Evolutionary conservation across 441 rosid species (phyloP), one percentile per base, ranked within the genome.

Genomic region (Mallotus japonicus): DNA sequence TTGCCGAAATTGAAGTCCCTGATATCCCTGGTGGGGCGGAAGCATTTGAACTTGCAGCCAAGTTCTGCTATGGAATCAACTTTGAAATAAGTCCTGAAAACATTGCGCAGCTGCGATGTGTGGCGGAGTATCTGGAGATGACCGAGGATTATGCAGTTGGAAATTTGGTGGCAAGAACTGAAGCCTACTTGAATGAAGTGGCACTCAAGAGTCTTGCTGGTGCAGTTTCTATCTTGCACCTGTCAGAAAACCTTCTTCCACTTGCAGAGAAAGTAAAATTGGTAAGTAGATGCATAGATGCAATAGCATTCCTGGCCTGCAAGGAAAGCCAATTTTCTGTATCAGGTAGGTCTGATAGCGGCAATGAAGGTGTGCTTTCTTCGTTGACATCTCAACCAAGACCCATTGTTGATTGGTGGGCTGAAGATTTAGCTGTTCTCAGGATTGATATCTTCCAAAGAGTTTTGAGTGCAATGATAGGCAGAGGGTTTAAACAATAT

Each of bases 391-490:
- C 85, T 13, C 85, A 80, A 56, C 76, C 97, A 86, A 81, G 92
- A 93, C 80, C 91, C 87, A 84, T 81, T 77, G 90, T 91, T 22
- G 97, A 89, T 84, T 92, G 99, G 99, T 95, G 99, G 99, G 92
- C 87, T 49, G 98, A 95, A 79, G 99, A 92, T 76, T 71, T 92
- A 60, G 84, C 97, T 51, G 91, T 81, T 83, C 87, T 92, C 34
- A 89, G 87, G 68, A 85, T 92, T 24, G 86, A 79, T 74, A 78
- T 92, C 79, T 92, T 95, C 74, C 91, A 87, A 77, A 90, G 82
- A 77, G 92, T 95, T 34, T 83, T 95, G 65, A 82, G 80, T 84
- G 89, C 87, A 16, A 92, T 95, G 99, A 86, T 86, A 72, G 79
- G 82, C 42, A 90, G 88, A 83, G 96, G 99, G 72, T 88, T 89